Evolutionary conservation across 257 asterid genomes (phyloP), one percentile per base, ranked within the genome.

Genomic region (Lantana camara): DNA sequence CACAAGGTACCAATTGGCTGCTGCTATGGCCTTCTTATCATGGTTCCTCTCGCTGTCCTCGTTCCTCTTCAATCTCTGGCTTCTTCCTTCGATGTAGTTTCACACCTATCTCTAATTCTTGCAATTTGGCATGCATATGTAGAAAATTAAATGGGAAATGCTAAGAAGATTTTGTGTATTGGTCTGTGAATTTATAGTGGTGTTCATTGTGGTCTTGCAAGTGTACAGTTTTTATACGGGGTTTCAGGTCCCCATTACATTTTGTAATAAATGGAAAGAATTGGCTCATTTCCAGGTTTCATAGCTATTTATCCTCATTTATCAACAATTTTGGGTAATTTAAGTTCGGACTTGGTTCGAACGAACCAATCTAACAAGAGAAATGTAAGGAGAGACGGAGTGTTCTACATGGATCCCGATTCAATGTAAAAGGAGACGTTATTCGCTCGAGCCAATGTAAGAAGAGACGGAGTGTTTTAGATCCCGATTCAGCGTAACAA

Each of bases 41-140:
- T 91, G 98, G 96, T 86, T 83, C 81, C 78, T 91, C 6, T 85
- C 82, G 16, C 60, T 89, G 4, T 80, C 92, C n/a, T 86, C 98
- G 0, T 78, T 85, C n/a, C 91, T 91, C 70, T 81, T 91, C 89
- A 88, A 91, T 66, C 90, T 88, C 13, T 91, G 98, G 98, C 81
- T 83, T 53, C 88, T 91, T 27, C 86, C 94, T 48, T 81, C 94
- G 17, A 45, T 78, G n/a, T 86, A 79, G 74, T 20, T 24, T 10
- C 10, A 41, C 50, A 21, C 42, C 46, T 57, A 15, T 44, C 37
- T 52, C 23, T 45, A 40, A 19, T 58, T 64, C 62, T 67, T 29
- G 46, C 13, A 7, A 10, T 50, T 29, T 60, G 24, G 44, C 46
- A 20, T n/a, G n/a, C n/a, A n/a, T 22, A 21, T 46, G 57, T 63